phyloP scores from a whole-genome alignment of 306 rosid species.

The Vachellia pachyceras region DNA sequence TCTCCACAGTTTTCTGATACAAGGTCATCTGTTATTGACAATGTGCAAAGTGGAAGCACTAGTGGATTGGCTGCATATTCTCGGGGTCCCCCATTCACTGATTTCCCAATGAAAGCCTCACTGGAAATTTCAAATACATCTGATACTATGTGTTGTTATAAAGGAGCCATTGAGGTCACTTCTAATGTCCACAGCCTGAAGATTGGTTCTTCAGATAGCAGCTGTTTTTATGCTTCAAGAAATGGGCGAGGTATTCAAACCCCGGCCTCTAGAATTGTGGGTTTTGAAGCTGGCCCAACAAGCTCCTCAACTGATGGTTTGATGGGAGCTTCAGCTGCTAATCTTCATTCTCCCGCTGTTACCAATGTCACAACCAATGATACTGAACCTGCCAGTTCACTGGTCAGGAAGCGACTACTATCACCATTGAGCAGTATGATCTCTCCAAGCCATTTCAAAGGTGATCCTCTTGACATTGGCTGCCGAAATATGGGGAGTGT shows the following conservation, averaged over 20 bases:
- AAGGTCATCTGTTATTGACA: conserved; percentile 58
- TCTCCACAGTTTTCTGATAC: conserved; percentile 62
- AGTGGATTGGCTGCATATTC: conserved; percentile 48
- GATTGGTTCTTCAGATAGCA: conserved; percentile 60
- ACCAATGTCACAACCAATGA: conserved; percentile 46
- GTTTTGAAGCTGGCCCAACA: conserved; percentile 70
- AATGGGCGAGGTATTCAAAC: conserved; percentile 55
- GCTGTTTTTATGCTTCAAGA: conserved; percentile 45
- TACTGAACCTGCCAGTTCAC: conserved; percentile 54
- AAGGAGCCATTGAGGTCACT: conserved; percentile 65
- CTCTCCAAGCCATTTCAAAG: conserved; percentile 67
- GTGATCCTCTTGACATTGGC: conserved; percentile 73
- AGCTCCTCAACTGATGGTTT: conserved; percentile 54
- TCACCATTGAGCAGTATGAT: conserved; percentile 89
- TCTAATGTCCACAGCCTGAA: conserved; percentile 68
- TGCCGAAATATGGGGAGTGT: conserved; percentile 44
- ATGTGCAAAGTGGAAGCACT: conserved; percentile 46
- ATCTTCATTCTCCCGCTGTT: conserved; percentile 44
- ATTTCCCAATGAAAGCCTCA: conserved; percentile 54
- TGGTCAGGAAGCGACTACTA: conserved; percentile 78
- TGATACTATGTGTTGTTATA: conserved; percentile 46
- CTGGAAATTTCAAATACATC: conserved; percentile 56
- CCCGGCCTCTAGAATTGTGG: conserved; percentile 93
- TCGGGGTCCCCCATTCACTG: conserved; percentile 62
- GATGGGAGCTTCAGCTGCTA: conserved; percentile 42